These are phyloP conservation scores for Starmerella stellata DNA, from an alignment of 805 yeast species.

Conservation along the genomic window DNA sequence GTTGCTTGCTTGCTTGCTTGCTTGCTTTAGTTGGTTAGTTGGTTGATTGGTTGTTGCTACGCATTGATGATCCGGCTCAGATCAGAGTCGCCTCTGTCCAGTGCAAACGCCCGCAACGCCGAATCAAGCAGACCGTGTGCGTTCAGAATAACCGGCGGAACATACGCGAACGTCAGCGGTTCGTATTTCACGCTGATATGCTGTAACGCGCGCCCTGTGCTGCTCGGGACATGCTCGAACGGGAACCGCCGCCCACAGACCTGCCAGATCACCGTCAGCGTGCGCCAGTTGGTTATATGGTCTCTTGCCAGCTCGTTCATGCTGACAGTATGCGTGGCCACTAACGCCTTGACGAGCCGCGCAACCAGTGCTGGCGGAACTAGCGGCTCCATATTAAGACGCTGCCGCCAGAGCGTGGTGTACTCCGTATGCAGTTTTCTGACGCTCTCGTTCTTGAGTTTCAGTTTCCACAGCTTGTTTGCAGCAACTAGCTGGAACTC, in stretches of 20 bases:
- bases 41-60: too few species aligned
- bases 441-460: neutral
- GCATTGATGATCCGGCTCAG: neutral
- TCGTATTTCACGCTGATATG: neutral
- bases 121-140: neutral
- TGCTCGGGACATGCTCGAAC: neutral
- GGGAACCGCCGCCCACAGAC: neutral
- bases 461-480: neutral
- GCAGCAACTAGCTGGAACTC: neutral
- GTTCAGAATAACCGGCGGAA: neutral
- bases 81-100: neutral
- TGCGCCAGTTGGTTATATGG: neutral
- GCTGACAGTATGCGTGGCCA: neutral
- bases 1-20: too few species aligned
- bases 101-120: neutral
- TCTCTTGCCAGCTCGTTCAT: neutral
- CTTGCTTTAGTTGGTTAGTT: too few species aligned
- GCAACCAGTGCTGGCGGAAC: neutral
- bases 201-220: neutral
- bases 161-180: neutral
- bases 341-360: neutral
- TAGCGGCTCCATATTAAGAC: neutral
- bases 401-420: neutral
- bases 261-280: neutral
- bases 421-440: neutral